Evolutionary conservation across 345 rosid species (phyloP), one percentile per base, ranked within the genome.

Genomic region (Pugionium dolabratum): DNA sequence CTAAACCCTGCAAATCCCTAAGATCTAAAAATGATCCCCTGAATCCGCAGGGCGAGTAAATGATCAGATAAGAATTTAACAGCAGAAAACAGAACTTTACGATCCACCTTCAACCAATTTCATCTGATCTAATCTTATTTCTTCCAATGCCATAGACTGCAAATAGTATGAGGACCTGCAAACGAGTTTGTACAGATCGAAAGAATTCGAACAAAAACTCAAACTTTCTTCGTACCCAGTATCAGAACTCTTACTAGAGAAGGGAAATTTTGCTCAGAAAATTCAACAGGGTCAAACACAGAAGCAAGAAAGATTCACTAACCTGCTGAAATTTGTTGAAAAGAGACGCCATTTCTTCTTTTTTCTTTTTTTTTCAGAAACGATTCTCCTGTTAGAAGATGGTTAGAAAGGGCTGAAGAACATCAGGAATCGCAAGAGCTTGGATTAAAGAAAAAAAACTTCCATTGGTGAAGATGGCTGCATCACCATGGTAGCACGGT

Each of bases 321-420:
- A 74, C 78, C 74, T 74, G 45, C 33, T 74, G 78, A 54, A 74
- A 74, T 54, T 74, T 74, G 64, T 74, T 67, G 64, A 74, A 74
- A 55, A 74, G 73, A 67, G 72, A 40, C 35, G 68, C 73, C 78
- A 74, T 74, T 67, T 70, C n/a, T n/a, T n/a, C n/a, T n/a, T n/a
- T n/a, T n/a, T n/a, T n/a, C 1, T 57, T 26, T 44, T 1, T 26
- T 9, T 9, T 25, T 18, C 25, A 39, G n/a, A 46, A 56, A 27
- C 25, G 70, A 56, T 48, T 6, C 59, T 27, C 1, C 26, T 54
- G 10, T 54, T 64, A 8, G 3, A 26, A 26, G n/a, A 42, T 27
- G 40, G 54, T 54, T 56, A 33, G 46, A 41, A 41, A 56, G 8
- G 1, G 37, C 25, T 28, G 70, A 33, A 5, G 28, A 49, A 31